phyloP scores from a whole-genome alignment of 1,284 basidiomycete genomes.

The Leccinum subrobustum region DNA sequence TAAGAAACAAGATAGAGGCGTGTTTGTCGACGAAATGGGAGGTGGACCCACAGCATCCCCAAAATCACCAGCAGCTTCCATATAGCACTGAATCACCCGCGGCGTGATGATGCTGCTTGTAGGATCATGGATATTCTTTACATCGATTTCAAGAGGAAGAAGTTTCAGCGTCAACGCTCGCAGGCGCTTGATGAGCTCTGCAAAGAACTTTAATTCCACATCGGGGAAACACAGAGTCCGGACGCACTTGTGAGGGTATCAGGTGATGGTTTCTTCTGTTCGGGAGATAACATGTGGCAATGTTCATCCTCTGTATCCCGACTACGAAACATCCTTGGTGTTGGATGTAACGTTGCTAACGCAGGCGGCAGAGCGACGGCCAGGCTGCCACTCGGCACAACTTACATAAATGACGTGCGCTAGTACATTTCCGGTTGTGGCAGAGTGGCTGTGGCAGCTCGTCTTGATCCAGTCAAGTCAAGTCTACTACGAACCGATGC shows the following conservation, averaged over 20 bases:
- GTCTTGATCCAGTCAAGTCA: background rate
- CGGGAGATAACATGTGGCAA: slow-evolving; percentile 44
- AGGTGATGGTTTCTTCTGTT: slow-evolving; percentile 57
- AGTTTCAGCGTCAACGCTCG: slow-evolving; percentile 75
- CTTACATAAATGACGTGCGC: background rate
- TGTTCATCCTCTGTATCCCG: slow-evolving; percentile 44
- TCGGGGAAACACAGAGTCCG: background rate
- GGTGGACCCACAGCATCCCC: slow-evolving; percentile 63
- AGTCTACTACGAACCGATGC: slow-evolving; percentile 18
- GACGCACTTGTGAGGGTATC: slow-evolving; percentile 68
- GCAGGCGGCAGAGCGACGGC: background rate
- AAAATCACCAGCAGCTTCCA: slow-evolving; percentile 73
- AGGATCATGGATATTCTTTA: slow-evolving; percentile 56
- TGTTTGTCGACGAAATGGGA: background rate
- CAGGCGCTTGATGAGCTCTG: slow-evolving; percentile 80
- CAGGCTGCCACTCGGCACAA: background rate
- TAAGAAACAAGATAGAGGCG: slow-evolving; percentile 25
- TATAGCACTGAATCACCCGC: slow-evolving; percentile 63
- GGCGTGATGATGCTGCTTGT: slow-evolving; percentile 74
- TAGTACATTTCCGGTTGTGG: background rate
- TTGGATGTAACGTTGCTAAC: background rate
- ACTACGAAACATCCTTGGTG: slow-evolving; percentile 35
- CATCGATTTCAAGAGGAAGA: slow-evolving; percentile 79
- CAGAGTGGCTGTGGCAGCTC: slow-evolving; percentile 12
- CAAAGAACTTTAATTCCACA: background rate